Conservation (phyloP, 2,329 filamentous ascomycete genomes). For the Pseudogymnoascus sp. region DNA sequence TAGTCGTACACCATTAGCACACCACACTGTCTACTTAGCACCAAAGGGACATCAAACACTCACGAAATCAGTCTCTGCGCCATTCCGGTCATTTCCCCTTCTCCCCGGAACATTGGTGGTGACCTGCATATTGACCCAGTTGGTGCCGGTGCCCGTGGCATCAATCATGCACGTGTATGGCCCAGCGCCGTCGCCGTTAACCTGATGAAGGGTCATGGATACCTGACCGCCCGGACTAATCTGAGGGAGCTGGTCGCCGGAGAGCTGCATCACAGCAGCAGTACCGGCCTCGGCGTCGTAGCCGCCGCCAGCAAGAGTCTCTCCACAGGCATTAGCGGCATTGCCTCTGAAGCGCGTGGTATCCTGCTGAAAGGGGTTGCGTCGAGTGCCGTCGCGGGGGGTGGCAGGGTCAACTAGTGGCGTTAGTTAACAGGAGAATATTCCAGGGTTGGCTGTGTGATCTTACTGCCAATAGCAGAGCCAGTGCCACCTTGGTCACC, state of each 20-base stretch:
- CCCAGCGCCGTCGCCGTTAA: slow-evolving; percentile 61
- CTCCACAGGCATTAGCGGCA: slow-evolving; percentile 46
- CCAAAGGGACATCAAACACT: slow-evolving; percentile 11
- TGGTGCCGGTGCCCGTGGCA: slow-evolving; percentile 47
- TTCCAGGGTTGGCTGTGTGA: neutral
- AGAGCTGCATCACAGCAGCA: slow-evolving; percentile 49
- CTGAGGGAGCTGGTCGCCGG: slow-evolving; percentile 52
- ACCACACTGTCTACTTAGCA: neutral
- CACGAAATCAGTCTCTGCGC: slow-evolving; percentile 30
- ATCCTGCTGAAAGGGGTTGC: slow-evolving; percentile 58
- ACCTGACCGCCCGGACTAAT: slow-evolving; percentile 50
- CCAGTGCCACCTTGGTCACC: slow-evolving; percentile 51
- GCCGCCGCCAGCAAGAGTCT: slow-evolving; percentile 50
- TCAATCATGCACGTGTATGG: slow-evolving; percentile 54
- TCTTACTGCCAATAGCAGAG: slow-evolving; percentile 42
- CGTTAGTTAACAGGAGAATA: slow-evolving; percentile 26
- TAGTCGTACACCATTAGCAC: slow-evolving; percentile 22
- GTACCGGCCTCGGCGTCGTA: slow-evolving; percentile 54
- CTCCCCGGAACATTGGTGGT: slow-evolving; percentile 45
- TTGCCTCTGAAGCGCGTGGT: slow-evolving; percentile 54
- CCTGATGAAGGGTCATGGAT: slow-evolving; percentile 59
- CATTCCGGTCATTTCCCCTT: slow-evolving; percentile 39
- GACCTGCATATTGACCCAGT: slow-evolving; percentile 49
- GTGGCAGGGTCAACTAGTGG: slow-evolving; percentile 46
- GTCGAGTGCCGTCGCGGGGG: slow-evolving; percentile 54